phyloP scores from a whole-genome alignment of 2,329 filamentous ascomycete genomes.

The Trichoderma gracile region DNA sequence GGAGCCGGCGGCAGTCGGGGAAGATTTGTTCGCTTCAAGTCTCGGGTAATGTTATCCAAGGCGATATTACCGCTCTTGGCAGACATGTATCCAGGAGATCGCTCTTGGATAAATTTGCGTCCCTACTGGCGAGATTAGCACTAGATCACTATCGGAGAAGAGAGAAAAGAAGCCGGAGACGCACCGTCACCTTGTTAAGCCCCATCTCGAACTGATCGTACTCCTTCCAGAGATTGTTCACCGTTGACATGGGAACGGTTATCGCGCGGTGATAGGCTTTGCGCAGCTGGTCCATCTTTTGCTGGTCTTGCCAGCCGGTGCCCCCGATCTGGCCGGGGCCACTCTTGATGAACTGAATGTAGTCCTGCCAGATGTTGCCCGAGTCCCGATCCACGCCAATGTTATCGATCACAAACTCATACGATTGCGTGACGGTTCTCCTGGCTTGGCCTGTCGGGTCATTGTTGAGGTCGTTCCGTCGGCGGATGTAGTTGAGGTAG shows the following conservation, averaged over 20 bases:
- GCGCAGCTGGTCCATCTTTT: slow-evolving; percentile 93
- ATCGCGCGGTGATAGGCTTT: slow-evolving; percentile 93
- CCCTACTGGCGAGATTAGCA: slow-evolving; percentile 56
- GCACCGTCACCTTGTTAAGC: slow-evolving; percentile 85
- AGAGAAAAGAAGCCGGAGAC: slow-evolving; percentile 32
- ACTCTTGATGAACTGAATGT: slow-evolving; percentile 88
- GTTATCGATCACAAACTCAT: slow-evolving; percentile 87
- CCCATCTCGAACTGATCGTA: slow-evolving; percentile 96
- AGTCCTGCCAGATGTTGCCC: slow-evolving; percentile 89
- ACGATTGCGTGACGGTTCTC: slow-evolving; percentile 77
- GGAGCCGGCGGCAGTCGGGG: slow-evolving; percentile 79
- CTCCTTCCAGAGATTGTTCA: slow-evolving; percentile 91
- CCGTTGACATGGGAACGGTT: slow-evolving; percentile 77
- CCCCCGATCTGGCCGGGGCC: slow-evolving; percentile 85
- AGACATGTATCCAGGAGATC: slow-evolving; percentile 92
- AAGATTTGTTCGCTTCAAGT: slow-evolving; percentile 73
- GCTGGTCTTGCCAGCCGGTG: slow-evolving; percentile 89
- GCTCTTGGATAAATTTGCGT: slow-evolving; percentile 91
- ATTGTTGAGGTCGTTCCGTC: slow-evolving; percentile 79
- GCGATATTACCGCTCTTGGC: slow-evolving; percentile 88
- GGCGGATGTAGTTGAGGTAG: slow-evolving; percentile 93
- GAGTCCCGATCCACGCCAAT: slow-evolving; percentile 91
- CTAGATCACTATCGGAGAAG: slow-evolving; percentile 4
- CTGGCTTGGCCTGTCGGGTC: slow-evolving; percentile 77
- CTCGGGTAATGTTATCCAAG: slow-evolving; percentile 82